Base-by-base conservation (phyloP, 176 grass and related monocot species). In the Carex scoparia region DNA sequence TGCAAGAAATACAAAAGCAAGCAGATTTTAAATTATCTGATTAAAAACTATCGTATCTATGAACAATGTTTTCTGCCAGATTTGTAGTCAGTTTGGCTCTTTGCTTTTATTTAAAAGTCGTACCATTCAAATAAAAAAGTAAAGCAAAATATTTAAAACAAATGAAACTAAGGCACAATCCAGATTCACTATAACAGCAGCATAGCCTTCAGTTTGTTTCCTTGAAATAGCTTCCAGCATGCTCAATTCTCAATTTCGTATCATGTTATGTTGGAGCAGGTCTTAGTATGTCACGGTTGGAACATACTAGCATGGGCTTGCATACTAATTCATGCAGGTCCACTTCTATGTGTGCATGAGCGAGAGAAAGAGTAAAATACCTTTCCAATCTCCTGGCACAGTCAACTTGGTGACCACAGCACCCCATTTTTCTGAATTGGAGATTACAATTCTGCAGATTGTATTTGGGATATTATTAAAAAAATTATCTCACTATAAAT, bases 311-410 rank as follows among this genome's bases (percentile, higher is more conserved):
- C 40, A 73, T 49, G 69, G 7, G 16, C 69, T 49, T 15, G 69
- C 37, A 40, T 44, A 38, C 6, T 71, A 12, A 73, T 49, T 73
- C 18, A 76, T 77, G 72, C n/a, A 77, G 12, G 19, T 55, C 42
- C 8, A 15, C 78, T 79, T 71, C 1, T 71, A 6, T 18, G 84
- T 76, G 81, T 80, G 84, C 7, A 4, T 53, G 54, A 11, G 15
- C 2, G 30, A 13, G 69, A 30, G 15, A 79, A 58, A 73, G 16
- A 63, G 56, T 9, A 8, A 12, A 85, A 73, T 80, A 99, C 97
- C 97, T 89, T 96, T 96, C 91, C 97, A 99, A 79, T 99, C 97
- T 79, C 89, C 90, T 44, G 97, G 93, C 48, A 99, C 97, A 48
- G 88, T 92, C 57, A 99, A 87, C 77, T 91, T 94, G 7, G 91